Evolutionary conservation across 208 protist genomes (phyloP).

Genomic region (Kentomonas sorsogonicus): DNA sequence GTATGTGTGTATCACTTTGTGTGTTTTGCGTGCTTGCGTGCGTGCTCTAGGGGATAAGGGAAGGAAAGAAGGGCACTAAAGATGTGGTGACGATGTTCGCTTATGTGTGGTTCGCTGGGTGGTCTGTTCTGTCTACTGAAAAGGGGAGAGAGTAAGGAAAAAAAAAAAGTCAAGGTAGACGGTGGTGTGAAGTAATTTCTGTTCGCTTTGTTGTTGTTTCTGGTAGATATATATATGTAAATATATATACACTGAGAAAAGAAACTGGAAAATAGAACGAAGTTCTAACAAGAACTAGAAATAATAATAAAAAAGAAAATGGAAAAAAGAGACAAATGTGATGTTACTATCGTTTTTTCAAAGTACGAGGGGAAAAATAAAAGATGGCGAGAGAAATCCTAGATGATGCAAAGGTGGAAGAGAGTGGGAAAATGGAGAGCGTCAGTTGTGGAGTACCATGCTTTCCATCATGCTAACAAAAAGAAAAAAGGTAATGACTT

Average conservation of each 20-base stretch:
- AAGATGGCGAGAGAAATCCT: slow-evolving; percentile 4
- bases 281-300: not conserved
- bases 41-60: too few relatives aligned
- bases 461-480: not conserved
- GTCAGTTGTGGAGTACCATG: not conserved
- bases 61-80: too few relatives aligned
- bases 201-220: too few relatives aligned
- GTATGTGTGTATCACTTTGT: too few relatives aligned
- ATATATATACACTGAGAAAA: too few relatives aligned
- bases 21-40: too few relatives aligned
- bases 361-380: not conserved
- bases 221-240: too few relatives aligned
- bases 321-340: not conserved
- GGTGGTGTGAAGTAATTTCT: too few relatives aligned
- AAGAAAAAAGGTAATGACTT: too few relatives aligned
- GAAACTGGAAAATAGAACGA: not conserved
- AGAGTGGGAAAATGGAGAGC: slow-evolving; percentile 7
- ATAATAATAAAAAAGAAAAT: slow-evolving; percentile 12
- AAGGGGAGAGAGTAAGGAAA: slow-evolving; percentile 4
- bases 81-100: too few relatives aligned
- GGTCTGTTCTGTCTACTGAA: slow-evolving; percentile 3
- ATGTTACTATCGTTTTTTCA: not conserved
- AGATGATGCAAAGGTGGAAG: slow-evolving; percentile 1
- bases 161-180: too few relatives aligned
- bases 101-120: too few relatives aligned